Evolutionary conservation across 2,329 filamentous ascomycete genomes (phyloP).

Genomic region (Phyllosticta citrichinensis): DNA sequence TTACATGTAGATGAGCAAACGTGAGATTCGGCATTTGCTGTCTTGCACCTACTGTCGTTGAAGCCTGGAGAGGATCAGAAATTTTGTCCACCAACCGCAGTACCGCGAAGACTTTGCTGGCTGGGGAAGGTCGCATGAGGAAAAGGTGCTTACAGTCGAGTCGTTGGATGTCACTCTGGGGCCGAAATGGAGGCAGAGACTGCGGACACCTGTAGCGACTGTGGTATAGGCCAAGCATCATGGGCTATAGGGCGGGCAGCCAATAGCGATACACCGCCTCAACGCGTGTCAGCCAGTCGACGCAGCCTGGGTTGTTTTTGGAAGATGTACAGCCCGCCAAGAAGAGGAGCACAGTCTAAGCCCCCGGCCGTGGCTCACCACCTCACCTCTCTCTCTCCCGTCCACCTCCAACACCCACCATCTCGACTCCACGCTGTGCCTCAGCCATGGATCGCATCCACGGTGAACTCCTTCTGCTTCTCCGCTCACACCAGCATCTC

Average conservation of each 20-base stretch:
- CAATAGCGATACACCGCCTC: neutral
- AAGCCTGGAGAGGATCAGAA: neutral
- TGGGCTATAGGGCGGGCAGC: constrained; percentile 2
- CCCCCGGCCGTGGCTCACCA: neutral
- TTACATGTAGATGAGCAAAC: neutral
- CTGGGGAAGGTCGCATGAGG: neutral
- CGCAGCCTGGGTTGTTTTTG: neutral
- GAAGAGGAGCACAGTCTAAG: neutral
- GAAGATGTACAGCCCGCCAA: neutral
- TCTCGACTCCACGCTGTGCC: neutral
- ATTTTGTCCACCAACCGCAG: neutral
- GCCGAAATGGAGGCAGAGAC: neutral
- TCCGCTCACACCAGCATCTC: neutral
- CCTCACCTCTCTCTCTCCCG: neutral
- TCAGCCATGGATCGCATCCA: neutral
- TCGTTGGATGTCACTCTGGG: neutral
- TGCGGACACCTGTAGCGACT: constrained; percentile 1
- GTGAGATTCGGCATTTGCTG: neutral
- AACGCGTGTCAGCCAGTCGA: neutral
- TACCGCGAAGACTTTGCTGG: neutral
- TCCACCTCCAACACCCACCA: neutral
- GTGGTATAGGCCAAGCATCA: constrained; percentile 1
- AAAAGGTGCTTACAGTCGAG: neutral
- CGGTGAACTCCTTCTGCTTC: neutral
- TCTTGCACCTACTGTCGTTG: neutral